These are phyloP conservation scores for Pythium grandisporangium DNA, from an alignment of 352 stramenopile genomes.

Conservation along the genomic window DNA sequence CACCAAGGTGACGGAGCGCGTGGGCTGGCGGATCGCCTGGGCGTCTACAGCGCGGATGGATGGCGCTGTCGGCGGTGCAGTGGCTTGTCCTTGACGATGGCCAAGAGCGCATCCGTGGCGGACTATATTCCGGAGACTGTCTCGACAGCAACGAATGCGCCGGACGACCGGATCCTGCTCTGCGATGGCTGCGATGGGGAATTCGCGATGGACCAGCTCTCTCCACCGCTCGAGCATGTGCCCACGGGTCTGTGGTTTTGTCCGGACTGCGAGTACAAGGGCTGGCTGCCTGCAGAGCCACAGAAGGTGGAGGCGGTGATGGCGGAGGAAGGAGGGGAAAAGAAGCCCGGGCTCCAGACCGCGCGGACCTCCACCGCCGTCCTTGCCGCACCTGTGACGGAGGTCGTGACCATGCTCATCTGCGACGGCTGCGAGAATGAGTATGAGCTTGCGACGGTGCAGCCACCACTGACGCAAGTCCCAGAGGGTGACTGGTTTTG, in stretches of 20 bases:
- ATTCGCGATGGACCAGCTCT: conserved; percentile 35
- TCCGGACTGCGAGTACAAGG: background rate
- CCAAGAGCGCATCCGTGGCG: background rate
- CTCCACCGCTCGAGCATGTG: conserved; percentile 29
- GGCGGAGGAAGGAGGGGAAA: too few relatives aligned
- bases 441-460: conserved; percentile 33
- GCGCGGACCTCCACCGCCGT: too few relatives aligned
- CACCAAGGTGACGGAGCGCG: conserved; percentile 1
- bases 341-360: too few relatives aligned
- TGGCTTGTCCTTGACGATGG: background rate
- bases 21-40: background rate
- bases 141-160: too few relatives aligned
- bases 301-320: background rate
- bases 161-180: conserved; percentile 32
- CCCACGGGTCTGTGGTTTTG: conserved; percentile 52
- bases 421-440: conserved; percentile 69
- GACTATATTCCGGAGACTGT: background rate
- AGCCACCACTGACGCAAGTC: conserved; percentile 26
- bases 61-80: background rate
- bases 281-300: too few relatives aligned
- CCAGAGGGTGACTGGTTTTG: conserved; percentile 50
- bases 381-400: background rate
- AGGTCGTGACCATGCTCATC: conserved; percentile 33
- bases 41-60: background rate
- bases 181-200: conserved; percentile 68